Evolutionary conservation across 148 eudicot genomes (phyloP), one percentile per base, ranked within the genome.

Genomic region (Chenopodium suecicum): DNA sequence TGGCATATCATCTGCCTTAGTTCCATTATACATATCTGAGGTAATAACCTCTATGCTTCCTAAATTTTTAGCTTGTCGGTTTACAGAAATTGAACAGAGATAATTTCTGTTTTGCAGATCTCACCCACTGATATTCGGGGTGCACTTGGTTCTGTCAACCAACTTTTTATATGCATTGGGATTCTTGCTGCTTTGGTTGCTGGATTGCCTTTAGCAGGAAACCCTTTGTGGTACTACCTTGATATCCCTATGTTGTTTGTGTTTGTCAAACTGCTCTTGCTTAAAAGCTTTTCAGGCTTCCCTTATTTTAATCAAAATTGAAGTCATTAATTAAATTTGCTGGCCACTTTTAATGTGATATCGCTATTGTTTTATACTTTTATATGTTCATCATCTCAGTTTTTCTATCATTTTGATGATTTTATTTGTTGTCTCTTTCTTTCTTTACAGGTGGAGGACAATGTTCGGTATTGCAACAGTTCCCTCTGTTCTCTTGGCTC

Each of bases 71-170:
- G 7, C 54, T 64, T 60, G 3, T 70, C 58, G 4, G 73, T 5
- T 47, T 14, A 16, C 44, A 25, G 54, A 71, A 80, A 67, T 79
- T 82, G 70, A 85, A 82, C 60, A 50, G 68, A 75, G 34, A 56
- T 25, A 23, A 48, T 80, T 81, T 85, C 78, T 70, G 37, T 22
- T 87, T 80, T 67, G 72, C 84, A 95, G 99, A 95, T 95, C 80
- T 94, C 99, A 76, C 99, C 99, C 50, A 95, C 99, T 82, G 99
- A 95, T 84, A 95, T 95, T 78, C 95, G 99, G 4, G 99, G 99
- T 70, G 93, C 98, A 46, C 98, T 95, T 85, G 99, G 99, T 65
- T 90, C 99, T 60, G 91, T 94, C 89, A 95, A 95, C 88, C 99
- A 95, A 85, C 90, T 95, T 77, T 95, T 91, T 79, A 95, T 95